phyloP scores from a whole-genome alignment of 2,329 filamentous ascomycete species.

The Colletotrichum orchidophilum region DNA sequence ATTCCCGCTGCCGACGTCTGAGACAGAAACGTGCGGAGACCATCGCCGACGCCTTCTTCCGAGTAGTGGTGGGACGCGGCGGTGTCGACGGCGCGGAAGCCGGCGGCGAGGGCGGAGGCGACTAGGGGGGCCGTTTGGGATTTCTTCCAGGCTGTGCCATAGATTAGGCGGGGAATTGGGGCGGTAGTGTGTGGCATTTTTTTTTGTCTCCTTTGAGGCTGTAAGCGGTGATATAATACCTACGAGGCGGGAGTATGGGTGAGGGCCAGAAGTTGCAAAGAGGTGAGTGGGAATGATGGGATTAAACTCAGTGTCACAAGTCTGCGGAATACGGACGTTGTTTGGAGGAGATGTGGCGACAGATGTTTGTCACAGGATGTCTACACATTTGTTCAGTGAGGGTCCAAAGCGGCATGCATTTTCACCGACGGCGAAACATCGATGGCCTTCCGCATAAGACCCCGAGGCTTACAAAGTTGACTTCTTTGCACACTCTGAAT shows the following conservation, averaged over 20 bases:
- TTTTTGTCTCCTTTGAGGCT: background rate
- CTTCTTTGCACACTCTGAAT: background rate
- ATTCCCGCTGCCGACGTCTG: slow-evolving; percentile 2
- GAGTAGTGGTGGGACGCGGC: slow-evolving; percentile 82
- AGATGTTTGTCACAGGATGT: background rate
- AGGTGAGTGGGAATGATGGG: background rate
- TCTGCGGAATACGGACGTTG: background rate
- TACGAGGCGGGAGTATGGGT: too few species aligned
- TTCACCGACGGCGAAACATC: background rate
- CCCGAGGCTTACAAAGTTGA: background rate
- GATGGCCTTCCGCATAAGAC: background rate
- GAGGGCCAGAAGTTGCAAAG: background rate
- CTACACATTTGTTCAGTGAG: slow-evolving; percentile 12
- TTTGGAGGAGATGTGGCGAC: background rate
- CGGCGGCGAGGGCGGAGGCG: slow-evolving; percentile 70
- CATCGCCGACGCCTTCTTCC: slow-evolving; percentile 75
- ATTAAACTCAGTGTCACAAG: too few species aligned
- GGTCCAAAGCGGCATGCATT: background rate
- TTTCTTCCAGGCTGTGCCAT: slow-evolving; percentile 90
- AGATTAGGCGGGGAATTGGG: slow-evolving; percentile 66
- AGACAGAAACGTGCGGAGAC: slow-evolving; percentile 56
- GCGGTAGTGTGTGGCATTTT: slow-evolving; percentile 11
- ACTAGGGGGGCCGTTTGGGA: slow-evolving; percentile 74
- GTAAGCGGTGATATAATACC: too few species aligned
- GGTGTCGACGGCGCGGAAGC: slow-evolving; percentile 80